Evolutionary conservation across 257 asterid genomes (phyloP).

Genomic region (Scutellaria barbata): DNA sequence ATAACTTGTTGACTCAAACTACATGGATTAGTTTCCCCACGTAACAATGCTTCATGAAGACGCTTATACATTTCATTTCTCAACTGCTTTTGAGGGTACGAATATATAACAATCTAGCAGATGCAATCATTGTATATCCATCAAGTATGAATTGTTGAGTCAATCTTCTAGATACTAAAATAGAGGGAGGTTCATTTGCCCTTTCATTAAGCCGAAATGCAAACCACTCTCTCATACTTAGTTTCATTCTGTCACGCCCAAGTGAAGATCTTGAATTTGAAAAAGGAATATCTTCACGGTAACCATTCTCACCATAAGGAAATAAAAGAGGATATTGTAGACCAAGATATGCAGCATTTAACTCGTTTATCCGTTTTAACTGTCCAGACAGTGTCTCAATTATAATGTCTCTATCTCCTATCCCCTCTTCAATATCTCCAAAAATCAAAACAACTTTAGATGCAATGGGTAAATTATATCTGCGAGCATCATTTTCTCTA

Average conservation of each 20-base stretch:
- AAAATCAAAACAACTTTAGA: neutral
- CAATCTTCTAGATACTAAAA: neutral
- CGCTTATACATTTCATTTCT: too few relatives aligned
- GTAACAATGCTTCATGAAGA: too few relatives aligned
- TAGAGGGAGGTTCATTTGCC: neutral
- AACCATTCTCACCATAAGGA: neutral
- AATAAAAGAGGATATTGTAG: neutral
- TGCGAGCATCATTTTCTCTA: neutral
- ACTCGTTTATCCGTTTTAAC: too few relatives aligned
- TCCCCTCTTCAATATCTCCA: neutral
- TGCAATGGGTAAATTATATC: neutral
- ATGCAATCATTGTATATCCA: neutral
- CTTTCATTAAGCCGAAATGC: neutral
- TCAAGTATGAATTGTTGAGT: neutral
- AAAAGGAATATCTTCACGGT: neutral
- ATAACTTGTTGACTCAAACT: neutral
- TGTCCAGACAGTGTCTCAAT: neutral
- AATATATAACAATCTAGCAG: neutral
- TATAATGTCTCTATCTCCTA: neutral
- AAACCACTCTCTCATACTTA: neutral
- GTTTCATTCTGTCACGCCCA: neutral
- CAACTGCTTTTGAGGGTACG: too few relatives aligned
- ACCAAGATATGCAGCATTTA: neutral
- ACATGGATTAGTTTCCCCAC: neutral
- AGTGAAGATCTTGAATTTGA: neutral